Evolutionary conservation across 164 flowering plant genomes (phyloP).

Genomic region (Vitis labrusca): DNA sequence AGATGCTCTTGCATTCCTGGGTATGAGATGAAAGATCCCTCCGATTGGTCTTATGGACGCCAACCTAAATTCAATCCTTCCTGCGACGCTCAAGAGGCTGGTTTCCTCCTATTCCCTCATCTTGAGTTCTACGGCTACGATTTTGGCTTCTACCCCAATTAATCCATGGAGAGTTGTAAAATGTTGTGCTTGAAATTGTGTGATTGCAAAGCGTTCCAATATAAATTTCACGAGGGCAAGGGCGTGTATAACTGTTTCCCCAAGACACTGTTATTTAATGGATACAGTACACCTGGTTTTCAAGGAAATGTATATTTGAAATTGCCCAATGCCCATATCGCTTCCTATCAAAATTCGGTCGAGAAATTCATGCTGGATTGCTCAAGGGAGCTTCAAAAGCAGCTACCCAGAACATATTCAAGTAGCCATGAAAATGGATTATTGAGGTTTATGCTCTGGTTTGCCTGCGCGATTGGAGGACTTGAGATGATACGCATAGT

Average conservation of each 20-base stretch:
- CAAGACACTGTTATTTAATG: constrained; percentile 22
- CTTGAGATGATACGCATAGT: constrained; percentile 9
- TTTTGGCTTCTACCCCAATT: not conserved
- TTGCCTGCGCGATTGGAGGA: constrained; percentile 10
- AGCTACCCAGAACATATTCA: constrained; percentile 11
- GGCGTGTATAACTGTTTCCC: constrained; percentile 14
- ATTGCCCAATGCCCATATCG: not conserved
- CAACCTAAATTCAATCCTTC: constrained; percentile 21
- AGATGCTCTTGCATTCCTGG: constrained; percentile 28
- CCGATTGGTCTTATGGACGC: constrained; percentile 39
- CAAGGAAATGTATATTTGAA: constrained; percentile 4
- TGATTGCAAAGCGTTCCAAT: constrained; percentile 23
- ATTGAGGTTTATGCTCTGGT: constrained; percentile 12
- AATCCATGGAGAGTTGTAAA: constrained; percentile 16
- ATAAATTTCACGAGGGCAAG: not conserved
- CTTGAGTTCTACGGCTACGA: constrained; percentile 33
- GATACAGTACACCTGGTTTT: constrained; percentile 10
- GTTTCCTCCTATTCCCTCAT: constrained; percentile 14
- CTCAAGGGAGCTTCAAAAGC: not conserved
- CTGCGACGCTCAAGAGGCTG: not conserved
- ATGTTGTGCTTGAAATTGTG: constrained; percentile 15
- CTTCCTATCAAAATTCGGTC: not conserved
- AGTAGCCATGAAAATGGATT: not conserved
- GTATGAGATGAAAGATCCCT: constrained; percentile 1
- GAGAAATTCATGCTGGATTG: not conserved